Evolutionary conservation across 352 stramenopile genomes (phyloP).

Genomic region (Globisporangium rhizosaccharum): DNA sequence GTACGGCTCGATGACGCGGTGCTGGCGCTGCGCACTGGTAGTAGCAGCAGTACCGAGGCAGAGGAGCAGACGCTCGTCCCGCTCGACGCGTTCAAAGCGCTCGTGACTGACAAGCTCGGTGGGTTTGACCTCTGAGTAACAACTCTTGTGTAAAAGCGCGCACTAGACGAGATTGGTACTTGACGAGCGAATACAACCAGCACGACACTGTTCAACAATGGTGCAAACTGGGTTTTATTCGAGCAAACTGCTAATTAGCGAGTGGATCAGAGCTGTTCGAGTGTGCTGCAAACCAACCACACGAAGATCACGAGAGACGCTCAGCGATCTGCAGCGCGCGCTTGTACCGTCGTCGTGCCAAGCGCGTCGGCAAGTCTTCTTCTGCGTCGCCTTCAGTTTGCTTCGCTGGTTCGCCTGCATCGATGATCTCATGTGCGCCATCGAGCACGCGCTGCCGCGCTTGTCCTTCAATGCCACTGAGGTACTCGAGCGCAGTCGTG

Average conservation of each 20-base stretch:
- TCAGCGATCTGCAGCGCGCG: slow-evolving; percentile 72
- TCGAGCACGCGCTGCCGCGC: slow-evolving; percentile 67
- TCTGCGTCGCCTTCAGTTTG: slow-evolving; percentile 38
- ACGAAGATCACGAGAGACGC: slow-evolving; percentile 20
- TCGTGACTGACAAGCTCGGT: slow-evolving; percentile 27
- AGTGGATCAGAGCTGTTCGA: background rate
- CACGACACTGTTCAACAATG: background rate
- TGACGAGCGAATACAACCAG: background rate
- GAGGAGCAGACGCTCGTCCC: slow-evolving; percentile 17
- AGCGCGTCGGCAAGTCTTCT: slow-evolving; percentile 47
- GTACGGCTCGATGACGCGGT: slow-evolving; percentile 43
- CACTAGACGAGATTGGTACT: too few relatives aligned
- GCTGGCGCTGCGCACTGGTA: slow-evolving; percentile 17
- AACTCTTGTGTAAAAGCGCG: background rate
- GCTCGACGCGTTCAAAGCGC: slow-evolving; percentile 34
- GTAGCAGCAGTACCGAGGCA: background rate
- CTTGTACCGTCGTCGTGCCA: slow-evolving; percentile 72
- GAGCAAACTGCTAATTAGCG: too few relatives aligned
- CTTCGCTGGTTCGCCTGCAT: slow-evolving; percentile 51
- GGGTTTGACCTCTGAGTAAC: slow-evolving; percentile 3
- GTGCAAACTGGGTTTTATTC: background rate
- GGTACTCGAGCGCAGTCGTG: slow-evolving; percentile 62
- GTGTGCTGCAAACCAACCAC: too few relatives aligned
- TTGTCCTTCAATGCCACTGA: slow-evolving; percentile 61
- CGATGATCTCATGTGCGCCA: slow-evolving; percentile 65